phyloP scores from a whole-genome alignment of 2,329 filamentous ascomycete genomes.

The Talaromyces sp. region DNA sequence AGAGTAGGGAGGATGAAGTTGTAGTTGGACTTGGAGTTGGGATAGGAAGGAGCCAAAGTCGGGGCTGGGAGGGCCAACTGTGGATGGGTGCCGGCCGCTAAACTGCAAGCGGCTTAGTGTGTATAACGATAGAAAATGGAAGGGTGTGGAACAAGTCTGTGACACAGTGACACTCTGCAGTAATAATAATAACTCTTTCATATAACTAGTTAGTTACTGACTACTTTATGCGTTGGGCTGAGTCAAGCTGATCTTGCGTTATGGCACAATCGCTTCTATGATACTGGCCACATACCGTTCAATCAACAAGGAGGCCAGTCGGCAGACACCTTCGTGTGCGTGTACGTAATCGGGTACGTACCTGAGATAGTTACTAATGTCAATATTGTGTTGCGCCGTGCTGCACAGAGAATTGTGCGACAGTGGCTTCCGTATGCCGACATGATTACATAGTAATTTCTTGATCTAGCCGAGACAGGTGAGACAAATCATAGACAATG shows the following conservation, averaged over 20 bases:
- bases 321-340: not conserved
- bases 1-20: not conserved
- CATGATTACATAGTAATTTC: not conserved
- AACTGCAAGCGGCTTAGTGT: not conserved
- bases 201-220: not conserved
- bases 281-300: not conserved
- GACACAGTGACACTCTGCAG: not conserved
- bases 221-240: no score
- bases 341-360: not conserved
- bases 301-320: not conserved
- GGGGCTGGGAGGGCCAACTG: slow-evolving; percentile 4
- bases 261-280: not conserved
- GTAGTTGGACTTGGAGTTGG: no score
- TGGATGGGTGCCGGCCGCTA: slow-evolving; percentile 5
- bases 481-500: no score
- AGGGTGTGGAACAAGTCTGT: slow-evolving; percentile 1
- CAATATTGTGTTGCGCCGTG: not conserved
- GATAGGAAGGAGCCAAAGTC: not conserved
- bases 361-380: not conserved
- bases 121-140: not conserved
- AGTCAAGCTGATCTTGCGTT: no score
- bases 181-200: no score
- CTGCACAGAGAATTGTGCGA: not conserved
- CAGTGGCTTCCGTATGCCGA: not conserved
- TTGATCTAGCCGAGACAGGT: not conserved